A percentile compares a stretch with the other conserved stretches of the same genome.
These are phyloP conservation scores for Rhizopus microsporus DNA, from an alignment of 371 early-diverging fungal species.

Conservation along the genomic window DNA sequence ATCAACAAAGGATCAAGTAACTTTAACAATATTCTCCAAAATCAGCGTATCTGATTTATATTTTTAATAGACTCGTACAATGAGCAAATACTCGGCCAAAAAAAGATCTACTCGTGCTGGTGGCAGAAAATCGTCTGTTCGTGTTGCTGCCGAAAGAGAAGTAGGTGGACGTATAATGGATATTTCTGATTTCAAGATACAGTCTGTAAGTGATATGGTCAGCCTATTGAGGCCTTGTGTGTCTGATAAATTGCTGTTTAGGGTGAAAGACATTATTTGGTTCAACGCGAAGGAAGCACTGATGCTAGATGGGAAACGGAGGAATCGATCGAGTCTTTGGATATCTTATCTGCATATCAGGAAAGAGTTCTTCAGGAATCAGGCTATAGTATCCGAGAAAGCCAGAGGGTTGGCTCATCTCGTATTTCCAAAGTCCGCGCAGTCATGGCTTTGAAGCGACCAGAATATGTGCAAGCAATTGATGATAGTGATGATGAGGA, in stretches of 20 bases:
- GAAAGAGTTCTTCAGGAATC: slow-evolving; percentile 16
- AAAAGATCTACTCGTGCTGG: neutral
- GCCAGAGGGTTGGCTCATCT: slow-evolving; percentile 7
- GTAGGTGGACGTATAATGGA: neutral
- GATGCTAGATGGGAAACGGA: slow-evolving; percentile 16
- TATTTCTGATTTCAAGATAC: slow-evolving; percentile 11
- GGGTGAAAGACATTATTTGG: slow-evolving; percentile 12
- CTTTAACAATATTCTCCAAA: neutral
- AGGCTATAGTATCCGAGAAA: slow-evolving; percentile 15
- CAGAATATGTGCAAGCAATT: neutral
- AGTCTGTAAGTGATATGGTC: neutral
- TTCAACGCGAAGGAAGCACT: slow-evolving; percentile 10
- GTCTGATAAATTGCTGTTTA: neutral
- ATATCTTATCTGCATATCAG: slow-evolving; percentile 11
- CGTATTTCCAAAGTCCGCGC: slow-evolving; percentile 38
- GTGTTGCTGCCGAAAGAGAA: neutral
- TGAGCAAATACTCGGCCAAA: neutral
- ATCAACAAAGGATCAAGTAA: neutral
- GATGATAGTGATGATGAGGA: slow-evolving; percentile 12
- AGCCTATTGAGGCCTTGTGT: no score
- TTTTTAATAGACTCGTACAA: neutral
- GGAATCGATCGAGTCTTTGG: slow-evolving; percentile 3
- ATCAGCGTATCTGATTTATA: neutral
- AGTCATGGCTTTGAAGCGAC: slow-evolving; percentile 25
- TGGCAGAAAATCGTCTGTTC: neutral